Conservation (phyloP, 2,329 filamentous ascomycete genomes). For the Paradendryphiella salina region DNA sequence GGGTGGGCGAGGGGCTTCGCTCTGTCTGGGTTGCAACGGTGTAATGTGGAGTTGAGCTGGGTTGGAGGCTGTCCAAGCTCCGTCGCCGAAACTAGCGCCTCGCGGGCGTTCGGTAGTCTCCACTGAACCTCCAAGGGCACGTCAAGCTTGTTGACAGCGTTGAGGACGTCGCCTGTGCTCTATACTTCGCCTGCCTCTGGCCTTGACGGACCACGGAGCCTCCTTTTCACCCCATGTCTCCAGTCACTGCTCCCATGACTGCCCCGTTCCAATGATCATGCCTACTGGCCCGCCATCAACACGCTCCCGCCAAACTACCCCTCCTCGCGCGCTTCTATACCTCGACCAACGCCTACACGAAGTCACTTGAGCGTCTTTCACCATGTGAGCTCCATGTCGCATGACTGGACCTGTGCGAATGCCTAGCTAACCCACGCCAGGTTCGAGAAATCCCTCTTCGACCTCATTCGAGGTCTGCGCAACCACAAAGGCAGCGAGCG, state of each 20-base stretch:
- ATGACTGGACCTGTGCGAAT: too few relatives aligned
- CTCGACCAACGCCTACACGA: constrained; percentile 25
- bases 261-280: constrained; percentile 37
- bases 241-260: constrained; percentile 16
- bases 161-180: background rate
- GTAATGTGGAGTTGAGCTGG: constrained; percentile 13
- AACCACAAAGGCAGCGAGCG: constrained; percentile 95
- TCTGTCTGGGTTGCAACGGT: constrained; percentile 7
- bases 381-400: constrained; percentile 25
- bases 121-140: constrained; percentile 13
- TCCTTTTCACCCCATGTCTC: background rate
- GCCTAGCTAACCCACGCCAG: constrained; percentile 53
- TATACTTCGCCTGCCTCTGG: too few relatives aligned
- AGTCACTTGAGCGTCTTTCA: constrained; percentile 21
- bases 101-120: constrained; percentile 5
- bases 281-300: constrained; percentile 31
- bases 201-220: too few relatives aligned
- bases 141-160: constrained; percentile 6
- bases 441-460: constrained; percentile 99
- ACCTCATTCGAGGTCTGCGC: constrained; percentile 94
- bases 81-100: constrained; percentile 25
- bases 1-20: background rate
- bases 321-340: constrained; percentile 27
- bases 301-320: constrained; percentile 34
- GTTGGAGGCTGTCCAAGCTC: constrained; percentile 13